phyloP scores from a whole-genome alignment of 2,329 filamentous ascomycete species.

The Colletotrichum navitas region DNA sequence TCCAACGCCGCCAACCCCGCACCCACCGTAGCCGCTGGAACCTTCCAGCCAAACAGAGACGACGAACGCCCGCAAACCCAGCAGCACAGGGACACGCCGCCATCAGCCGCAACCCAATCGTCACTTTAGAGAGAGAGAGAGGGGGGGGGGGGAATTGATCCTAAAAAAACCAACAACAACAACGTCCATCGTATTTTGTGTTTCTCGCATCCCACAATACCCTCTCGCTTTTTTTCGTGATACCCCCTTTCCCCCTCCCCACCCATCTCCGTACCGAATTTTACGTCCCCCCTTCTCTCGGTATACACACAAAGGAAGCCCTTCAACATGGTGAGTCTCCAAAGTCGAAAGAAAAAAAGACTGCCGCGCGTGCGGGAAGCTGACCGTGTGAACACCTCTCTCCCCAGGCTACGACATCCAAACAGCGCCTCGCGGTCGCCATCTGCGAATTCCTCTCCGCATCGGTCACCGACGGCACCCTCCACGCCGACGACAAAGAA shows the following conservation, averaged over 20 bases:
- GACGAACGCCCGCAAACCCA: neutral
- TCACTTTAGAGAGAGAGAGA: neutral
- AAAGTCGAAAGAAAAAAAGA: no score
- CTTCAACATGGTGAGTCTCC: constrained; percentile 34
- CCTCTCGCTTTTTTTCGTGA: neutral
- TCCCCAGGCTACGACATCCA: constrained; percentile 61
- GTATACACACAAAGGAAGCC: constrained; percentile 5
- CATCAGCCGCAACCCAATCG: constrained; percentile 30
- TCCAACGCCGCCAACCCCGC: constrained; percentile 28
- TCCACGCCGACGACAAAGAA: constrained; percentile 89
- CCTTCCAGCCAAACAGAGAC: constrained; percentile 41
- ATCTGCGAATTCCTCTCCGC: constrained; percentile 95
- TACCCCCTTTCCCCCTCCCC: neutral
- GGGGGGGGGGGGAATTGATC: neutral
- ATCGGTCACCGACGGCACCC: constrained; percentile 88
- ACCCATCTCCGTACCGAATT: neutral
- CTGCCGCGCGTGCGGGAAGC: neutral
- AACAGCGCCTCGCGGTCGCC: constrained; percentile 93
- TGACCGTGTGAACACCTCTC: neutral
- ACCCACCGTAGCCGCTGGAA: constrained; percentile 34
- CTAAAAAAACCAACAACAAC: constrained; percentile 17
- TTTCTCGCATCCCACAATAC: neutral
- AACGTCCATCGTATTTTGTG: constrained; percentile 1
- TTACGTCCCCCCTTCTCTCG: neutral
- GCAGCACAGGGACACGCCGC: constrained; percentile 8